These are phyloP conservation scores for Candida tetrigidarum DNA, from an alignment of 1,139 yeast species.

Conservation along the genomic window DNA sequence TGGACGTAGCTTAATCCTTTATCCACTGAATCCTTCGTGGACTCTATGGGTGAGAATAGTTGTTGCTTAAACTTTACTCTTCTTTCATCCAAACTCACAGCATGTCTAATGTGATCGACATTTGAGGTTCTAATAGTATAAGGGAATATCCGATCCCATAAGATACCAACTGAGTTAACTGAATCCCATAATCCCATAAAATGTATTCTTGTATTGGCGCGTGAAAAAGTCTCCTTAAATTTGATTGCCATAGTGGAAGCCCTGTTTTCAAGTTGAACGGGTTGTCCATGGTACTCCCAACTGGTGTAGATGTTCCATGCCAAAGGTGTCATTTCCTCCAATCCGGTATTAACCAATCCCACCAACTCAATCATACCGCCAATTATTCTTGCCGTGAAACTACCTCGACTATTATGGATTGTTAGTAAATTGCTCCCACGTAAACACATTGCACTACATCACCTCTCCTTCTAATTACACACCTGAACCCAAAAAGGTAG, in stretches of 20 bases:
- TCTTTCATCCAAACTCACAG: slow-evolving; percentile 67
- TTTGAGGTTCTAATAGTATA: slow-evolving; percentile 52
- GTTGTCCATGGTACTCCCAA: slow-evolving; percentile 68
- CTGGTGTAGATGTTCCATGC: slow-evolving; percentile 65
- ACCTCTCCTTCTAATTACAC: slow-evolving; percentile 11
- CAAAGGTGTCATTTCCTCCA: slow-evolving; percentile 54
- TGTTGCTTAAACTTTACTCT: slow-evolving; percentile 64
- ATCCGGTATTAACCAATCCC: slow-evolving; percentile 56
- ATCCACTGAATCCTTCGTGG: neutral
- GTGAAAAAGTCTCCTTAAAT: slow-evolving; percentile 55
- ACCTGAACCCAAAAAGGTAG: slow-evolving; percentile 60
- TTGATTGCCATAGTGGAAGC: slow-evolving; percentile 50
- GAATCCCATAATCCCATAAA: slow-evolving; percentile 73
- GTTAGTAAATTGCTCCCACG: slow-evolving; percentile 7
- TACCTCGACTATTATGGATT: slow-evolving; percentile 70
- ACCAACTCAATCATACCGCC: slow-evolving; percentile 67
- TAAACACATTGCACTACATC: slow-evolving; percentile 8
- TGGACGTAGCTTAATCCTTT: slow-evolving; percentile 5
- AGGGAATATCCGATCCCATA: slow-evolving; percentile 61
- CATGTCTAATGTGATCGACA: slow-evolving; percentile 65
- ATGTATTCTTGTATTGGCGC: slow-evolving; percentile 46
- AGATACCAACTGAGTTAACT: slow-evolving; percentile 63
- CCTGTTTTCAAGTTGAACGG: slow-evolving; percentile 43
- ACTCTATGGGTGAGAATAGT: slow-evolving; percentile 42
- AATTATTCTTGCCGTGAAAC: slow-evolving; percentile 63